A percentile compares a stretch with the other conserved stretches of the same genome.
Conservation (phyloP, 2,329 filamentous ascomycete genomes). For the Xylaria arbuscula region DNA sequence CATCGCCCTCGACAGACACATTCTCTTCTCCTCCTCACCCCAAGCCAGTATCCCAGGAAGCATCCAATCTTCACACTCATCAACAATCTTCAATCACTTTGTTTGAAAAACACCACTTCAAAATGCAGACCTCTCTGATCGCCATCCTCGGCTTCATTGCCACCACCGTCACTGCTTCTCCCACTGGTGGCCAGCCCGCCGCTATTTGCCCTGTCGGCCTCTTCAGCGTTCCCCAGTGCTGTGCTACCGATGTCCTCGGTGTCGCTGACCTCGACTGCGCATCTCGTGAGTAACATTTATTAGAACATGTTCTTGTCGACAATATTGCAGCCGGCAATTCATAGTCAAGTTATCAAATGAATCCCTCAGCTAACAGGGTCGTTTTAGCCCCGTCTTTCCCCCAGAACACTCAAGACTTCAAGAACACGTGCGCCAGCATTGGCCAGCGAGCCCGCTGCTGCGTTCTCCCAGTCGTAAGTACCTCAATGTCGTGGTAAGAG, state of each 20-base stretch:
- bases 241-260: constrained; percentile 68
- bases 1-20: constrained; percentile 13
- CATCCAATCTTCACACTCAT: constrained; percentile 31
- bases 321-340: neutral
- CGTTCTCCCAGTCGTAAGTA: constrained; percentile 56
- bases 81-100: constrained; percentile 15
- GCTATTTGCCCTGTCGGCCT: constrained; percentile 54
- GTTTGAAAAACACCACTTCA: constrained; percentile 35
- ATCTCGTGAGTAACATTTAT: constrained; percentile 49
- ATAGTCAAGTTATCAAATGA: neutral
- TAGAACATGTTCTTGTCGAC: neutral
- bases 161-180: constrained; percentile 40
- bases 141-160: constrained; percentile 45
- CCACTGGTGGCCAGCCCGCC: constrained; percentile 5
- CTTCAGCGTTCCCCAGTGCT: constrained; percentile 65
- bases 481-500: neutral
- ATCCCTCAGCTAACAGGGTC: neutral
- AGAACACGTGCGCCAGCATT: constrained; percentile 54
- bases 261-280: constrained; percentile 59
- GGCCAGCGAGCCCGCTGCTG: constrained; percentile 66
- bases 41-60: constrained; percentile 31
- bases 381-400: constrained; percentile 53
- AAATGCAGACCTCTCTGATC: constrained; percentile 46
- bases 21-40: constrained; percentile 28
- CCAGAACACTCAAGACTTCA: constrained; percentile 57